phyloP scores from a whole-genome alignment of 352 stramenopile genomes.

The Discostella stelligera region DNA sequence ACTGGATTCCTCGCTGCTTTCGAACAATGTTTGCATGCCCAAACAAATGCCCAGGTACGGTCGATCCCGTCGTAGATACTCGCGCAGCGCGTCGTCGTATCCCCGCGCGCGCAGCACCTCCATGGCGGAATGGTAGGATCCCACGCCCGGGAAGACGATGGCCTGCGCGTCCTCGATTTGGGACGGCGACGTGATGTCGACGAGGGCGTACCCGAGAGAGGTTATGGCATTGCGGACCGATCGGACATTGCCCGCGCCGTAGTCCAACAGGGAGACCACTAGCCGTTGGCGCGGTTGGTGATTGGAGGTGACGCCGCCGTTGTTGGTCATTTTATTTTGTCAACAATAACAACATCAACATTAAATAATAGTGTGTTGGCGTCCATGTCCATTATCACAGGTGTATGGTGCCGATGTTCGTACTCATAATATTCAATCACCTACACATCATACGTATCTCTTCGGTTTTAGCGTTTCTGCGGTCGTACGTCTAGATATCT shows the following conservation, averaged over 20 bases:
- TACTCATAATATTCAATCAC: too few relatives aligned
- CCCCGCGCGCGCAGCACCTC: constrained; percentile 86
- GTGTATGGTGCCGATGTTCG: too few relatives aligned
- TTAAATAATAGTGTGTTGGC: too few relatives aligned
- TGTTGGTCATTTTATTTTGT: not conserved
- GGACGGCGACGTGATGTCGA: constrained; percentile 86
- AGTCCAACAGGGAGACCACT: constrained; percentile 92
- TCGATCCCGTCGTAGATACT: constrained; percentile 85
- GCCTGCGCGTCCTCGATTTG: constrained; percentile 88
- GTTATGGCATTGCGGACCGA: constrained; percentile 94
- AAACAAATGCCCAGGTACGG: constrained; percentile 97
- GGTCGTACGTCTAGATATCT: too few relatives aligned
- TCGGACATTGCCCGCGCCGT: constrained; percentile 98
- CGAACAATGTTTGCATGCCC: constrained; percentile 98
- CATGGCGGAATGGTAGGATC: constrained; percentile 88
- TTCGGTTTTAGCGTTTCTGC: too few relatives aligned
- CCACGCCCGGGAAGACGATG: constrained; percentile 86
- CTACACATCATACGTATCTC: too few relatives aligned
- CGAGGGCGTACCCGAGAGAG: constrained; percentile 85
- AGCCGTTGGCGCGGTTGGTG: constrained; percentile 46
- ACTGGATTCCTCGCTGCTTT: constrained; percentile 90
- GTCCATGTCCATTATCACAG: too few relatives aligned
- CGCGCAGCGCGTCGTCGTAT: constrained; percentile 87
- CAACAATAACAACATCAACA: too few relatives aligned
- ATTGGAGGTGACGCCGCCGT: not conserved